Evolutionary conservation across 805 yeast species (phyloP).

Genomic region (Ogataea henricii): DNA sequence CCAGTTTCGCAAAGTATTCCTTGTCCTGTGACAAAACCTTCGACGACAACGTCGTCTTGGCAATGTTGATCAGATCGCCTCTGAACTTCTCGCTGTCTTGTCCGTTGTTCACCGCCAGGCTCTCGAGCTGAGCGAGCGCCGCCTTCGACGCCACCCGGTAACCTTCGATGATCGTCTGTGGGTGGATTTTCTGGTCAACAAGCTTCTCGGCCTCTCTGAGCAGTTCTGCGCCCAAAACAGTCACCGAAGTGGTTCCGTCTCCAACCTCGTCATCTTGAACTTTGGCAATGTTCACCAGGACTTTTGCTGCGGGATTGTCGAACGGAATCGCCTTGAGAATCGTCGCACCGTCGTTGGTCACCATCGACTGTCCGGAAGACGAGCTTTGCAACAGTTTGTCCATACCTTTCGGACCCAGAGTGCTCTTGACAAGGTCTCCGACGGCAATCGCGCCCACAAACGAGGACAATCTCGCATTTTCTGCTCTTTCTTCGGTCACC

Average conservation of each 20-base stretch:
- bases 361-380: conserved; percentile 71
- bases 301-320: conserved; percentile 97
- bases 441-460: conserved; percentile 99
- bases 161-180: conserved; percentile 97
- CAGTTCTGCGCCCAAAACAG: conserved; percentile 86
- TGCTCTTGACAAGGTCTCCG: conserved; percentile 91
- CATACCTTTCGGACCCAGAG: conserved; percentile 99
- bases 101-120: conserved; percentile 74
- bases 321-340: conserved; percentile 90
- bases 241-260: conserved; percentile 97
- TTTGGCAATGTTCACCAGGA: conserved; percentile 89
- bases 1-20: conserved; percentile 82
- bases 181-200: conserved; percentile 91
- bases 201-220: conserved; percentile 92
- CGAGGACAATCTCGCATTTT: conserved; percentile 95
- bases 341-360: conserved; percentile 98
- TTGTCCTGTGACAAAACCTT: conserved; percentile 95
- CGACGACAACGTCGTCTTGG: conserved; percentile 90
- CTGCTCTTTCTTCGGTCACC: conserved; percentile 96
- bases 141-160: conserved; percentile 84
- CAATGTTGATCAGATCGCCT: conserved; percentile 79
- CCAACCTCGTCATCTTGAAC: conserved; percentile 99
- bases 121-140: conserved; percentile 80
- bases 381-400: conserved; percentile 91
- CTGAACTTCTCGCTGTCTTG: conserved; percentile 59